These are phyloP conservation scores for Lichtheimia hyalospora DNA, from an alignment of 371 early-diverging fungal genomes.

Conservation along the genomic window DNA sequence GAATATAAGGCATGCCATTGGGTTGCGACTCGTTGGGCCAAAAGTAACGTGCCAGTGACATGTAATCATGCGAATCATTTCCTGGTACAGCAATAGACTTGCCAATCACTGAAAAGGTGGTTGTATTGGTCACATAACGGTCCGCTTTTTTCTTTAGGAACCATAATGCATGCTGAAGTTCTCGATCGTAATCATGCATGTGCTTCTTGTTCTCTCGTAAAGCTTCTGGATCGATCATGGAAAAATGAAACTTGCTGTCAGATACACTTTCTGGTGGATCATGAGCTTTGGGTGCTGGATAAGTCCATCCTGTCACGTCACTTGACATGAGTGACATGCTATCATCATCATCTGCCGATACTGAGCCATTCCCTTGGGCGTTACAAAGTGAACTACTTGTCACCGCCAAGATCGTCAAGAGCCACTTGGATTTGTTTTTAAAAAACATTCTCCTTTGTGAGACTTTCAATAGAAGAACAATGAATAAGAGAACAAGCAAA, in stretches of 20 bases:
- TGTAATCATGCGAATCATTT: slow-evolving; percentile 53
- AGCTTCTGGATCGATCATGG: slow-evolving; percentile 4
- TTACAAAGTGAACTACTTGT: too few relatives aligned
- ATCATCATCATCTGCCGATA: slow-evolving; percentile 5
- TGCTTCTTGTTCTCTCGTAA: slow-evolving; percentile 18
- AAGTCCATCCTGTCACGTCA: slow-evolving; percentile 14
- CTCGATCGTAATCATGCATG: slow-evolving; percentile 21
- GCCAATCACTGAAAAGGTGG: slow-evolving; percentile 47
- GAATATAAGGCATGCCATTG: slow-evolving; percentile 47
- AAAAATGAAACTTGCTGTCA: slow-evolving; percentile 9
- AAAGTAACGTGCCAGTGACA: slow-evolving; percentile 53
- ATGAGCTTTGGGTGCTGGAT: slow-evolving; percentile 16
- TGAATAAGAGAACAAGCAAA: too few relatives aligned
- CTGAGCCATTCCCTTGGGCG: too few relatives aligned
- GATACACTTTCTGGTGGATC: slow-evolving; percentile 12
- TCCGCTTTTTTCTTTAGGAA: slow-evolving; percentile 21
- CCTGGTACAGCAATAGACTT: slow-evolving; percentile 46
- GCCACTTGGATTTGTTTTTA: too few relatives aligned
- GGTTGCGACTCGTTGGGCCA: slow-evolving; percentile 43
- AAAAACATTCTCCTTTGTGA: too few relatives aligned
- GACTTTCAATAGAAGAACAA: too few relatives aligned
- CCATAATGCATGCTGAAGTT: slow-evolving; percentile 28
- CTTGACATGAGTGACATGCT: slow-evolving; percentile 1
- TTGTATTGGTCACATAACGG: slow-evolving; percentile 25
- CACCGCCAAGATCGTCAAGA: too few relatives aligned